Conservation (phyloP, 2,329 filamentous ascomycete species). For the Sclerotinia borealis region DNA sequence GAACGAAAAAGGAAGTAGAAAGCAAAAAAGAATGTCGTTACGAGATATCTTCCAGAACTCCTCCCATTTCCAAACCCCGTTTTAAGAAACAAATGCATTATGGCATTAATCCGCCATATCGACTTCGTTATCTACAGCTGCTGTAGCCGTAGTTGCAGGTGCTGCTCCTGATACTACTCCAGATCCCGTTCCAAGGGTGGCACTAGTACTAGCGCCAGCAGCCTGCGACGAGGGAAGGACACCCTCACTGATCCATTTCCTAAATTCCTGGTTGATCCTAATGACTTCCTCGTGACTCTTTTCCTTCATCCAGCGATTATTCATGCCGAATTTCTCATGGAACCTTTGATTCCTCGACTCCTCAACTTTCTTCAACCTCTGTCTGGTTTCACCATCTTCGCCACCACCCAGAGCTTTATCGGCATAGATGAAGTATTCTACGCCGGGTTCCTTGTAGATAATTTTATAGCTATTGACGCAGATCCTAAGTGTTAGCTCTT, state of each 20-base stretch:
- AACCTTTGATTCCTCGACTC: conserved; percentile 39
- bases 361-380: conserved; percentile 32
- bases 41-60: conserved; percentile 4
- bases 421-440: conserved; percentile 63
- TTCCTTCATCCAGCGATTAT: conserved; percentile 45
- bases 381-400: conserved; percentile 32
- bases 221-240: conserved; percentile 2
- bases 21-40: neutral
- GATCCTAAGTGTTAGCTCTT: conserved; percentile 66
- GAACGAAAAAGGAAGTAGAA: neutral
- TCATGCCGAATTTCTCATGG: conserved; percentile 46
- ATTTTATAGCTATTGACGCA: conserved; percentile 75
- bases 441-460: conserved; percentile 64
- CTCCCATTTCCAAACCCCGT: neutral
- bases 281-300: conserved; percentile 44
- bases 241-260: conserved; percentile 39
- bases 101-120: conserved; percentile 9
- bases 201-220: neutral
- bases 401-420: conserved; percentile 34
- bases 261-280: conserved; percentile 41
- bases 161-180: neutral
- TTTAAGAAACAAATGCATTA: neutral
- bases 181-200: neutral
- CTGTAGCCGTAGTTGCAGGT: neutral
- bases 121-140: conserved; percentile 9